Conservation (phyloP, 805 yeast species). For the Suhomyces faveliae region DNA sequence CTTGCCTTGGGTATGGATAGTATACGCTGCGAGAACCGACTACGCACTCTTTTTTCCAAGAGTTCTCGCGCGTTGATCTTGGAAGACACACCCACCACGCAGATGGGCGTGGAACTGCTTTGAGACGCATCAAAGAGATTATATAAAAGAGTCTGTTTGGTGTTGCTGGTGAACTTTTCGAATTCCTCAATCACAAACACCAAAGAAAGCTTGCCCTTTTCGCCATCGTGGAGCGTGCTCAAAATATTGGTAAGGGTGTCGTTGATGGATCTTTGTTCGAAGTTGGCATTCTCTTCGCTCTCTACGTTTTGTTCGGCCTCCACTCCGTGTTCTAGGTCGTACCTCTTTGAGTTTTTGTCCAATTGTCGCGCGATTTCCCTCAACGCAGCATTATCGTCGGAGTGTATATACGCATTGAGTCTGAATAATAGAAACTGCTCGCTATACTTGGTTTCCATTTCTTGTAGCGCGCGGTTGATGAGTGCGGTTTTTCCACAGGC, state of each 20-base stretch:
- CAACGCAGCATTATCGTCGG: slow-evolving; percentile 75
- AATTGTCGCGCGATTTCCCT: slow-evolving; percentile 84
- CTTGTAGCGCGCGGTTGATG: slow-evolving; percentile 54
- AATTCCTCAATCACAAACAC: slow-evolving; percentile 83
- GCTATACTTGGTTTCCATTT: slow-evolving; percentile 38
- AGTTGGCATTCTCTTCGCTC: slow-evolving; percentile 12
- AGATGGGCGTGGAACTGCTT: slow-evolving; percentile 62
- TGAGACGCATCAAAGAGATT: slow-evolving; percentile 88
- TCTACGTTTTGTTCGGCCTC: slow-evolving; percentile 8
- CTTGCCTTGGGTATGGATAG: slow-evolving; percentile 56
- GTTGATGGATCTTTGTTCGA: slow-evolving; percentile 53
- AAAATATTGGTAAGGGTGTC: slow-evolving; percentile 63
- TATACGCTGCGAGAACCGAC: slow-evolving; percentile 81
- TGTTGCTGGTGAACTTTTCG: slow-evolving; percentile 69
- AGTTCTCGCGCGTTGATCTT: slow-evolving; percentile 74
- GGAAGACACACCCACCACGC: slow-evolving; percentile 78
- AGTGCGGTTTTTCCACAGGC: slow-evolving; percentile 72
- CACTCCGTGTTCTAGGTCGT: slow-evolving; percentile 10
- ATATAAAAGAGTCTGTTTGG: slow-evolving; percentile 80
- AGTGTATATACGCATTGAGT: slow-evolving; percentile 69
- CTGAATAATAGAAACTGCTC: slow-evolving; percentile 61
- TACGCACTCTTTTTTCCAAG: slow-evolving; percentile 86
- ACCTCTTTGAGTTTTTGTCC: slow-evolving; percentile 40
- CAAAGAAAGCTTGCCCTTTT: slow-evolving; percentile 47
- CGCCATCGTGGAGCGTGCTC: slow-evolving; percentile 38